Percentiles rank a stretch among this genome's conserved stretches.
Conservation (phyloP, 2,329 filamentous ascomycete species). For the Calonectria leucothoes region DNA sequence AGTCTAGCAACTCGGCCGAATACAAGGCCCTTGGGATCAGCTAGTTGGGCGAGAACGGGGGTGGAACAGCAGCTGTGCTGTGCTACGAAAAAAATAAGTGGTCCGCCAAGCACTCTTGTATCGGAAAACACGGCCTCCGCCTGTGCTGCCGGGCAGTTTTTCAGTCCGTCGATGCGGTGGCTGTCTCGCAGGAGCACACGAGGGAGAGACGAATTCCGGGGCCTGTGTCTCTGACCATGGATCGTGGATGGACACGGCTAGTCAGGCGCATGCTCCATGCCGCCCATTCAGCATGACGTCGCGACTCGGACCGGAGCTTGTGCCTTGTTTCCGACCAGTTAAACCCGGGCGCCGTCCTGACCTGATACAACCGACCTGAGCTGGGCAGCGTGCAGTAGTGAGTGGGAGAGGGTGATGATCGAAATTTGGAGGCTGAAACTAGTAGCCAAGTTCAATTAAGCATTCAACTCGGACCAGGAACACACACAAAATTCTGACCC, state of each 20-base stretch:
- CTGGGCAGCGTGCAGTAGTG: background rate
- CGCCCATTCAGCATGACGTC: background rate
- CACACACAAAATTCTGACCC: no score
- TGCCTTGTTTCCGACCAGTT: background rate
- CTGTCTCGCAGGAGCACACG: background rate
- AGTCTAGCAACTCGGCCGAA: background rate
- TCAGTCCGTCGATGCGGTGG: background rate
- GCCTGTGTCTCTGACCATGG: background rate
- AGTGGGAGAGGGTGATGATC: background rate
- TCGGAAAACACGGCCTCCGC: background rate
- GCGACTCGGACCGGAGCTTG: background rate
- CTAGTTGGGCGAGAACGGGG: background rate
- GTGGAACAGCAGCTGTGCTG: background rate
- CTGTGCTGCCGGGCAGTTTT: background rate
- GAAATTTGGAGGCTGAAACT: constrained; percentile 18
- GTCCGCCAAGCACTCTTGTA: background rate
- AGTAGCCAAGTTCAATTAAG: constrained; percentile 5
- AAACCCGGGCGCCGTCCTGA: background rate
- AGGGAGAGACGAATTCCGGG: background rate
- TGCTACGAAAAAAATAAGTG: background rate
- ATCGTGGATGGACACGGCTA: background rate
- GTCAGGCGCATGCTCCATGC: background rate
- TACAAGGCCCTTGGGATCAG: background rate
- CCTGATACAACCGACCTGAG: background rate
- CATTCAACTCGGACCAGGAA: background rate